Evolutionary conservation across 345 rosid species (phyloP).

Genomic region (Eucalyptus virginea): DNA sequence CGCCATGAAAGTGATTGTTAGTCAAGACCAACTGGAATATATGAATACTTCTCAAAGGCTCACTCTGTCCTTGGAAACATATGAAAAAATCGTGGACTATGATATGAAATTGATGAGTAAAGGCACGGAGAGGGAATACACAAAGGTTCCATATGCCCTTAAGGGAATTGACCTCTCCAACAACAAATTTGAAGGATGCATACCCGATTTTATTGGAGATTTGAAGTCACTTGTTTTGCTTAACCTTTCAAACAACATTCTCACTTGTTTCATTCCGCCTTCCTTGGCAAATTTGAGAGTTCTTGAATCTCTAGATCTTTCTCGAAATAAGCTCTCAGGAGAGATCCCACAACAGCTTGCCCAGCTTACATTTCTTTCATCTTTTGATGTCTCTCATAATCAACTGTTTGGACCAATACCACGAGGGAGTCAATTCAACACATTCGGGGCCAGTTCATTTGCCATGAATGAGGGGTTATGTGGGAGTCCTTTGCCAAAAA

Average conservation of each 20-base stretch:
- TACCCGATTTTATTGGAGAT: background rate
- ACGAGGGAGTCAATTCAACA: background rate
- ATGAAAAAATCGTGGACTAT: rapidly evolving
- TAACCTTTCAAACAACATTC: background rate
- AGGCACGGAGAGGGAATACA: background rate
- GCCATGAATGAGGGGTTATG: background rate
- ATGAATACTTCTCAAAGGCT: background rate
- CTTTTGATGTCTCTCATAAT: background rate
- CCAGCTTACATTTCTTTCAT: background rate
- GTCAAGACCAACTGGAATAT: background rate
- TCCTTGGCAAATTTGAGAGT: background rate
- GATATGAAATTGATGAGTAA: background rate
- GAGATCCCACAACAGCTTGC: background rate
- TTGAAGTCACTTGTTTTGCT: background rate
- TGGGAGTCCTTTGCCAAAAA: background rate
- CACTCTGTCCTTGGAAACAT: rapidly evolving
- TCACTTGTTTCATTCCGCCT: background rate
- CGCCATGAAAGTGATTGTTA: background rate
- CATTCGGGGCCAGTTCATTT: background rate
- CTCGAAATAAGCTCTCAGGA: background rate
- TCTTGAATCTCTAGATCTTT: background rate
- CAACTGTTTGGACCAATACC: background rate
- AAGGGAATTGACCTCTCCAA: background rate
- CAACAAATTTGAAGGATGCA: background rate
- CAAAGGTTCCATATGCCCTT: background rate